These are phyloP conservation scores for Phoenix roebelenii DNA, from an alignment of 176 grass and related monocot genomes.

Conservation along the genomic window DNA sequence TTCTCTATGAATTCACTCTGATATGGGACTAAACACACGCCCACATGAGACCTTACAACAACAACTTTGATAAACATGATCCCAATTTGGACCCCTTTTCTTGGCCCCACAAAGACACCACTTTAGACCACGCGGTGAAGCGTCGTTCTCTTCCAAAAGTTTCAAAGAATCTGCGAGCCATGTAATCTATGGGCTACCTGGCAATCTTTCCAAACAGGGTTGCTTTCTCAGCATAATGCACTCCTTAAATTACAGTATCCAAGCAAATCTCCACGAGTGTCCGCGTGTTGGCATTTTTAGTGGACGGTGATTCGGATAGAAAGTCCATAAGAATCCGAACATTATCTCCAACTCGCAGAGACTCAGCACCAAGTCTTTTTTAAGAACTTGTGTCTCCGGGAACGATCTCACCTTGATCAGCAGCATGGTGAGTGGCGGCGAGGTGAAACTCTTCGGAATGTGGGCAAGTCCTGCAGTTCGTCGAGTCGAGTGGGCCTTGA, in stretches of 20 bases:
- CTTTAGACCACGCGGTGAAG: not conserved
- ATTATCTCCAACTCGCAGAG: not conserved
- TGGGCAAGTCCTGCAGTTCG: not conserved
- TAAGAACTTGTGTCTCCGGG: not conserved
- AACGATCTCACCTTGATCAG: too few relatives aligned
- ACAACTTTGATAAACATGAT: not conserved
- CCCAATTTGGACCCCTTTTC: too few relatives aligned
- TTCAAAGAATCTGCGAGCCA: not conserved
- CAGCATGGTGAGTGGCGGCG: not conserved
- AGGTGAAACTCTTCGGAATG: conserved; percentile 2
- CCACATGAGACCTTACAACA: not conserved
- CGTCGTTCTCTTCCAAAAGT: conserved; percentile 1
- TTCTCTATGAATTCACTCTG: too few relatives aligned
- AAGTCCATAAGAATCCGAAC: not conserved
- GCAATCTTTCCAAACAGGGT: too few relatives aligned
- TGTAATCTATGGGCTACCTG: not conserved
- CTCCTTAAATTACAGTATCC: not conserved
- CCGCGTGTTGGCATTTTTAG: not conserved
- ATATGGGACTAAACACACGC: too few relatives aligned
- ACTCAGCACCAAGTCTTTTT: not conserved
- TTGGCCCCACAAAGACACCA: too few relatives aligned
- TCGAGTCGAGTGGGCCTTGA: not conserved
- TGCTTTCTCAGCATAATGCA: not conserved
- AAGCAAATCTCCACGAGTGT: not conserved
- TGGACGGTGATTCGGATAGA: conserved; percentile 3